A percentile compares a stretch with the other conserved stretches of the same genome.
These are phyloP conservation scores for Colletotrichum sp. DNA, from an alignment of 2,329 filamentous ascomycete genomes.

Conservation along the genomic window DNA sequence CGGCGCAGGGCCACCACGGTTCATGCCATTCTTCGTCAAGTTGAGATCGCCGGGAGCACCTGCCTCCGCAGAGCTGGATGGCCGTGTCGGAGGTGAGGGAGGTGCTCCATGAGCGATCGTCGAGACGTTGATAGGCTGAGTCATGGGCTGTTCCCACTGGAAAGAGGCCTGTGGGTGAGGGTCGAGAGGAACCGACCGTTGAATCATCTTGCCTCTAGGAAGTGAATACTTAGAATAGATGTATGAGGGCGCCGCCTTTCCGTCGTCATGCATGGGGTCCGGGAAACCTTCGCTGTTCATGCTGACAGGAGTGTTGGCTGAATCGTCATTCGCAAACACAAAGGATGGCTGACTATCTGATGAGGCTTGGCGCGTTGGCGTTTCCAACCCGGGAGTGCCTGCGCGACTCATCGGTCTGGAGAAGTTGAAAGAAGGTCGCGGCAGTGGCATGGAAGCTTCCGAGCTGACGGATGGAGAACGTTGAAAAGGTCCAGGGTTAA, in stretches of 20 bases:
- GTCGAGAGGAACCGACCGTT: conserved; percentile 69
- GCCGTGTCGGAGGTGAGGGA: conserved; percentile 65
- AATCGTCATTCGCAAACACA: conserved; percentile 62
- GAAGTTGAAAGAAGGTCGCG: conserved; percentile 87
- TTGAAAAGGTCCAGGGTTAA: conserved; percentile 57
- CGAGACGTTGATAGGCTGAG: conserved; percentile 45
- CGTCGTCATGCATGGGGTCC: conserved; percentile 53
- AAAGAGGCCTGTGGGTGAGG: conserved; percentile 56
- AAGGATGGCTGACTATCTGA: conserved; percentile 72
- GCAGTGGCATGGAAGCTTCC: conserved; percentile 72
- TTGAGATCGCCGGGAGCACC: conserved; percentile 40
- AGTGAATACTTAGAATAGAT: conserved; percentile 85
- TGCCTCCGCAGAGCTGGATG: conserved; percentile 58
- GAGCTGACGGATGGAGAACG: conserved; percentile 87
- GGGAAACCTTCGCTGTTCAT: conserved; percentile 73
- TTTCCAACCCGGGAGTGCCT: conserved; percentile 63
- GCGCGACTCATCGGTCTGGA: conserved; percentile 85
- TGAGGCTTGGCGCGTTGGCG: conserved; percentile 65
- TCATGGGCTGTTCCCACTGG: conserved; percentile 64
- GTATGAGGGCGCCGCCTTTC: conserved; percentile 70
- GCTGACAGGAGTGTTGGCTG: conserved; percentile 71
- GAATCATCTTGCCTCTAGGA: conserved; percentile 80
- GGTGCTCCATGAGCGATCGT: conserved; percentile 51
- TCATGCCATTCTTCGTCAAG: conserved; percentile 49
- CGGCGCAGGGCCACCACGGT: conserved; percentile 40